These are phyloP conservation scores for Sodiomyces alkalinus DNA, from an alignment of 2,329 filamentous ascomycete species.

Conservation along the genomic window DNA sequence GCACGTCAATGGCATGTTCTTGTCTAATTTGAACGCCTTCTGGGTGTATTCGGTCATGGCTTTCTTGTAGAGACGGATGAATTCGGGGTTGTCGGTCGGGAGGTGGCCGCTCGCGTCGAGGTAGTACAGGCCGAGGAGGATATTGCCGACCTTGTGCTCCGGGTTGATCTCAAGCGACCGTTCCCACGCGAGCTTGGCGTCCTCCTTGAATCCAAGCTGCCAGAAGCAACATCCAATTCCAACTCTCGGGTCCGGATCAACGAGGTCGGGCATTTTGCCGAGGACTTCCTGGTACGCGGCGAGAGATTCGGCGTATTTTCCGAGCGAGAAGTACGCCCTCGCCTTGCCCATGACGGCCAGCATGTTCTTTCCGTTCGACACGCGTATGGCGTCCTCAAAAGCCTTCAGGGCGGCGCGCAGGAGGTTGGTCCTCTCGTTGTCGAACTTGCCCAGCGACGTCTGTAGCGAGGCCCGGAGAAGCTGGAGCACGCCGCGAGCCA, in stretches of 20 bases:
- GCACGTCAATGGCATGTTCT: constrained; percentile 77
- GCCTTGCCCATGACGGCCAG: constrained; percentile 85
- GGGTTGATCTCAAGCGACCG: constrained; percentile 66
- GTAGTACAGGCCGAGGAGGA: constrained; percentile 79
- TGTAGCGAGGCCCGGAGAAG: constrained; percentile 79
- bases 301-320: constrained; percentile 72
- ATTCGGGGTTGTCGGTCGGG: constrained; percentile 69
- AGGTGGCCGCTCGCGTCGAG: constrained; percentile 75
- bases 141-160: constrained; percentile 78
- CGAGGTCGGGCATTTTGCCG: constrained; percentile 69
- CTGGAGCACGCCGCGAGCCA: constrained; percentile 79
- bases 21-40: constrained; percentile 85
- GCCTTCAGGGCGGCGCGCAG: constrained; percentile 77
- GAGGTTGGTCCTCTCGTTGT: constrained; percentile 63
- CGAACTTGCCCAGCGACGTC: constrained; percentile 43
- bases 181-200: constrained; percentile 84
- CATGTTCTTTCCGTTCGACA: constrained; percentile 76
- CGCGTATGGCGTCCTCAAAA: constrained; percentile 84
- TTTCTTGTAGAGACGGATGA: constrained; percentile 73
- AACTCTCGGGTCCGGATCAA: constrained; percentile 88
- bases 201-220: constrained; percentile 88
- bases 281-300: constrained; percentile 78
- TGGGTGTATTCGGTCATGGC: constrained; percentile 92
- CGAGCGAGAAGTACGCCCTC: constrained; percentile 71
- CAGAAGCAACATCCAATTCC: constrained; percentile 95